A percentile compares a stretch with the other conserved stretches of the same genome.
phyloP scores from a whole-genome alignment of 2,329 filamentous ascomycete genomes.

The Nemania abortiva region DNA sequence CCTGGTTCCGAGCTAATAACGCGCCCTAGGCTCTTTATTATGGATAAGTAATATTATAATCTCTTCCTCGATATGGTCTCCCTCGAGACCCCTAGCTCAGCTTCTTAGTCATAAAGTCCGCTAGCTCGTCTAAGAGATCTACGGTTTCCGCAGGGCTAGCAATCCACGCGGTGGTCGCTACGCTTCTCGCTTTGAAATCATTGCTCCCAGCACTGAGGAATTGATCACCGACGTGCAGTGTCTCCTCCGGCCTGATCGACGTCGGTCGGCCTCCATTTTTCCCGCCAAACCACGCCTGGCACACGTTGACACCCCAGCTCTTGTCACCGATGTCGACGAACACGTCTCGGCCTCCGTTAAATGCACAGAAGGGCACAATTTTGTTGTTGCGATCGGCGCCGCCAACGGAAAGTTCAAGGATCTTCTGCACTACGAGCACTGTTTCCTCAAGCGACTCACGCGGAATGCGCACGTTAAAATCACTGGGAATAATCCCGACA shows the following conservation, averaged over 20 bases:
- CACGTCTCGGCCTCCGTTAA: conserved; percentile 97
- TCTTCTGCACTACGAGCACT: conserved; percentile 92
- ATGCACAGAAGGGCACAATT: conserved; percentile 89
- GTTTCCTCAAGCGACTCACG: conserved; percentile 96
- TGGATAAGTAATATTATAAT: not conserved
- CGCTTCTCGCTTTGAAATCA: conserved; percentile 93
- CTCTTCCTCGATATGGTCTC: not conserved
- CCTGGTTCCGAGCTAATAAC: not conserved
- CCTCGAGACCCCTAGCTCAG: conserved; percentile 43
- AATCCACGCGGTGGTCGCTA: conserved; percentile 97
- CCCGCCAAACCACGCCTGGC: conserved; percentile 88
- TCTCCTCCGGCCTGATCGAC: conserved; percentile 77
- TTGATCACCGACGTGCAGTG: conserved; percentile 95
- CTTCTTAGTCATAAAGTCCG: conserved; percentile 66
- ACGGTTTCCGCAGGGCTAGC: conserved; percentile 93
- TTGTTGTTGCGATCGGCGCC: conserved; percentile 53
- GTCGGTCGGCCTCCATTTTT: conserved; percentile 47
- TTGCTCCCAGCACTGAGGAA: conserved; percentile 96
- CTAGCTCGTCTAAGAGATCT: conserved; percentile 85
- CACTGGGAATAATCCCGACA: conserved; percentile 79
- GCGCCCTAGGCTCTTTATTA: not conserved
- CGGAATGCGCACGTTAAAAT: conserved; percentile 74
- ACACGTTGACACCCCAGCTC: conserved; percentile 92
- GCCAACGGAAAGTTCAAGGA: conserved; percentile 82
- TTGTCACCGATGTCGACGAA: conserved; percentile 99